Conservation (phyloP, 2,329 filamentous ascomycete species). For the Alternaria incomplexa region DNA sequence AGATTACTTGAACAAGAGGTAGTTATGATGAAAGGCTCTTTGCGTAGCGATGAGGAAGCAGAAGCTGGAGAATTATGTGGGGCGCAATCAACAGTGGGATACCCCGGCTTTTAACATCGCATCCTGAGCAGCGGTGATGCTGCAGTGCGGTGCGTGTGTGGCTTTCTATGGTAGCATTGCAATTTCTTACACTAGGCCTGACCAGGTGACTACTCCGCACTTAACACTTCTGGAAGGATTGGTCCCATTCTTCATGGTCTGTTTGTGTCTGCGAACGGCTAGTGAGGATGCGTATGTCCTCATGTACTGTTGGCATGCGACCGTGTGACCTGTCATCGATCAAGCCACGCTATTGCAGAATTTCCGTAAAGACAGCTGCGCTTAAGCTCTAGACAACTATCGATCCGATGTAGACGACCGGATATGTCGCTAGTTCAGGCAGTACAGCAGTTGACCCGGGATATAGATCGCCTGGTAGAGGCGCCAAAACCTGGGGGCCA, state of each 20-base stretch:
- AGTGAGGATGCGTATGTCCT: conserved; percentile 8
- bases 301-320: conserved; percentile 17
- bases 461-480: conserved; percentile 31
- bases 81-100: conserved; percentile 21
- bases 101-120: conserved; percentile 40
- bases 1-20: conserved; percentile 9
- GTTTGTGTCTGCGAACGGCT: conserved; percentile 12
- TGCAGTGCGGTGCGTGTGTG: conserved; percentile 36
- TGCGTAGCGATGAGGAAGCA: conserved; percentile 23
- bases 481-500: conserved; percentile 39
- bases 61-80: conserved; percentile 33
- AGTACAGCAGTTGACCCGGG: conserved; percentile 40
- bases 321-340: conserved; percentile 13
- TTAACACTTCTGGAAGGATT: conserved; percentile 43
- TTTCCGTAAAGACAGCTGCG: conserved; percentile 1
- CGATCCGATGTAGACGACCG: conserved; percentile 14
- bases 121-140: conserved; percentile 36
- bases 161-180: conserved; percentile 46
- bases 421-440: conserved; percentile 25
- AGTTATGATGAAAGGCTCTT: conserved; percentile 19
- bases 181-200: conserved; percentile 29
- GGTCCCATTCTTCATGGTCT: conserved; percentile 20
- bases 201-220: conserved; percentile 37
- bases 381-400: conserved; percentile 6
- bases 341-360: neutral